Evolutionary conservation across 163 green algal genomes (phyloP).

Genomic region (Scenedesmus sp.): DNA sequence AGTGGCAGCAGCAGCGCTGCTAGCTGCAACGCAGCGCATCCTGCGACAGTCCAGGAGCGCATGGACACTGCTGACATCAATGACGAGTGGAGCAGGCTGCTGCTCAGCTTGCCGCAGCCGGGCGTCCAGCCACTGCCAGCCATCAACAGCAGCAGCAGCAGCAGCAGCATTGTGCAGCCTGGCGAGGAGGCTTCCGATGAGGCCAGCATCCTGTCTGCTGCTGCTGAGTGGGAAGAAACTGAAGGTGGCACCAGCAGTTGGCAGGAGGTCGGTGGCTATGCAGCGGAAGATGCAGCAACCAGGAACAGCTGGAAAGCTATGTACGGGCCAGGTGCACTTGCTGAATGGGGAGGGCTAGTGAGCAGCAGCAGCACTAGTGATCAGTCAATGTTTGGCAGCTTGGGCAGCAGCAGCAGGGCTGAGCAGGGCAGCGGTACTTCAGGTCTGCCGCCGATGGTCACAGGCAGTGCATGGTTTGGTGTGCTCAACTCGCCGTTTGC

Average conservation of each 20-base stretch:
- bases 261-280: conserved; percentile 27
- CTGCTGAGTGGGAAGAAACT: background rate
- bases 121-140: background rate
- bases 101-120: background rate
- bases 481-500: conserved; percentile 32
- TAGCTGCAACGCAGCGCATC: background rate
- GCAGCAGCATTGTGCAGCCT: conserved; percentile 6
- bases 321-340: conserved; percentile 42
- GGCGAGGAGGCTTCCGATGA: background rate
- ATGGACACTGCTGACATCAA: background rate
- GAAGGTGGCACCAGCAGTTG: background rate
- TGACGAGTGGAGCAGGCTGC: background rate
- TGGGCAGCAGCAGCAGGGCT: conserved; percentile 9
- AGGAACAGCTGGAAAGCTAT: conserved; percentile 52
- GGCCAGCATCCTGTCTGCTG: background rate
- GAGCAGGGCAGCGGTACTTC: background rate
- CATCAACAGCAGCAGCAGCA: background rate
- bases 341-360: conserved; percentile 26
- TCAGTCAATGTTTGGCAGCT: background rate
- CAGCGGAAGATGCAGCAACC: conserved; percentile 23
- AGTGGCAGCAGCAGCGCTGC: background rate
- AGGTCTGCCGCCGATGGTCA: background rate
- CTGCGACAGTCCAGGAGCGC: background rate
- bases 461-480: background rate
- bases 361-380: conserved; percentile 22